Percentiles rank a stretch among this genome's conserved stretches.
phyloP scores from a whole-genome alignment of 1,284 basidiomycete species.

The Ganoderma meredithae region DNA sequence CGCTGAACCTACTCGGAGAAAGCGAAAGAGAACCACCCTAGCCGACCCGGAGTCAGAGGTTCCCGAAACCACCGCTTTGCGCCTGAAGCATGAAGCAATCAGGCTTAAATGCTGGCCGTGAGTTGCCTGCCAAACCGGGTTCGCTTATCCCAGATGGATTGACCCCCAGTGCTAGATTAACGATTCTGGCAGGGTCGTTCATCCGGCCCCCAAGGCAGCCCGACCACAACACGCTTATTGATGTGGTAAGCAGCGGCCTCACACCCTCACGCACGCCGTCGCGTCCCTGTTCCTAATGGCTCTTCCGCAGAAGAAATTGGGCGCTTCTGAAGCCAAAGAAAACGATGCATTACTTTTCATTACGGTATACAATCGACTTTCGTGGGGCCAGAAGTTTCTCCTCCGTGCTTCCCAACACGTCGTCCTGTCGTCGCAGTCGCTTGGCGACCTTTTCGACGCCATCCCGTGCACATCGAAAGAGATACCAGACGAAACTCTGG shows the following conservation, averaged over 20 bases:
- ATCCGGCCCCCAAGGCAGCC: slow-evolving; percentile 68
- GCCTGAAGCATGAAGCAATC: slow-evolving; percentile 55
- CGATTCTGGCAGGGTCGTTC: slow-evolving; percentile 61
- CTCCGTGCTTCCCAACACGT: slow-evolving; percentile 72
- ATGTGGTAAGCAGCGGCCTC: slow-evolving; percentile 47
- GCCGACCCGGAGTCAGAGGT: slow-evolving; percentile 42
- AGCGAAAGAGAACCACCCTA: slow-evolving; percentile 49
- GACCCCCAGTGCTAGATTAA: slow-evolving; percentile 49
- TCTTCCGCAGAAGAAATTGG: slow-evolving; percentile 43
- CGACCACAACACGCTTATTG: slow-evolving; percentile 66
- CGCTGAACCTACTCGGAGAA: slow-evolving; percentile 52
- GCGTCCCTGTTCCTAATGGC: slow-evolving; percentile 10
- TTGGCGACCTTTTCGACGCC: slow-evolving; percentile 67
- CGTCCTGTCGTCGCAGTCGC: slow-evolving; percentile 72
- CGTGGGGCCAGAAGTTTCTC: slow-evolving; percentile 68
- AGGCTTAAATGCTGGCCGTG: slow-evolving; percentile 69
- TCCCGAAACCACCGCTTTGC: slow-evolving; percentile 54
- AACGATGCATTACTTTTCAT: slow-evolving; percentile 61
- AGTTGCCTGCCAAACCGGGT: slow-evolving; percentile 28
- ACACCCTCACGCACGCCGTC: slow-evolving; percentile 13
- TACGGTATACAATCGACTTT: slow-evolving; percentile 63
- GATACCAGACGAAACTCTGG: slow-evolving; percentile 50
- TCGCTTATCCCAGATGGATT: neutral
- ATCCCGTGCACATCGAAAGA: slow-evolving; percentile 72
- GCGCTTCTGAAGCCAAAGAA: slow-evolving; percentile 31